These are phyloP conservation scores for Sclerotinia borealis DNA, from an alignment of 2,329 filamentous ascomycete genomes.

Conservation along the genomic window DNA sequence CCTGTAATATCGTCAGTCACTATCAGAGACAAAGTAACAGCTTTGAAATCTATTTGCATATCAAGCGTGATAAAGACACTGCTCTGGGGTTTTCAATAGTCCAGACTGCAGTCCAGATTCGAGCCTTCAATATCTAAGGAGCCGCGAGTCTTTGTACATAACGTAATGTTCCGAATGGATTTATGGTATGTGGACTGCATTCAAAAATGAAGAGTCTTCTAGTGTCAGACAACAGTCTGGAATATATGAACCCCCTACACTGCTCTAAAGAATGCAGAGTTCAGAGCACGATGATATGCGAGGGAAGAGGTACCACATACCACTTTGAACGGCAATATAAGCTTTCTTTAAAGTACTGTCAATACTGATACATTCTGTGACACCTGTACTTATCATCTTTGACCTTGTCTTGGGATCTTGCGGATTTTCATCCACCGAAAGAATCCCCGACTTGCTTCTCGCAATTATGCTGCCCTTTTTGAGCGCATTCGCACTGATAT, in stretches of 20 bases:
- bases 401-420: slow-evolving; percentile 42
- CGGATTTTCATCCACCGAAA: slow-evolving; percentile 51
- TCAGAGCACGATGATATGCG: background rate
- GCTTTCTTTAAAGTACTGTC: slow-evolving; percentile 61
- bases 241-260: too few species aligned
- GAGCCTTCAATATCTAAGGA: too few species aligned
- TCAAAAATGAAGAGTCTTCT: too few species aligned
- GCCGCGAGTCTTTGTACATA: too few species aligned
- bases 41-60: too few species aligned
- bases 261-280: background rate
- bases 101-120: too few species aligned
- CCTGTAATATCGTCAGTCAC: slow-evolving; percentile 33
- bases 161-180: too few species aligned
- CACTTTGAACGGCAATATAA: slow-evolving; percentile 73
- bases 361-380: slow-evolving; percentile 78
- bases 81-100: too few species aligned
- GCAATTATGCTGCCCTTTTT: slow-evolving; percentile 58
- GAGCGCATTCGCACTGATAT: slow-evolving; percentile 53
- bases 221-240: too few species aligned
- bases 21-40: background rate
- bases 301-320: slow-evolving; percentile 36
- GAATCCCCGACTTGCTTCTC: slow-evolving; percentile 58
- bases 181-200: too few species aligned
- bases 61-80: too few species aligned
- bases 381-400: slow-evolving; percentile 63